A percentile compares a stretch with the other conserved stretches of the same genome.
Conservation (phyloP, 441 rosid species). For the Hura crepitans region DNA sequence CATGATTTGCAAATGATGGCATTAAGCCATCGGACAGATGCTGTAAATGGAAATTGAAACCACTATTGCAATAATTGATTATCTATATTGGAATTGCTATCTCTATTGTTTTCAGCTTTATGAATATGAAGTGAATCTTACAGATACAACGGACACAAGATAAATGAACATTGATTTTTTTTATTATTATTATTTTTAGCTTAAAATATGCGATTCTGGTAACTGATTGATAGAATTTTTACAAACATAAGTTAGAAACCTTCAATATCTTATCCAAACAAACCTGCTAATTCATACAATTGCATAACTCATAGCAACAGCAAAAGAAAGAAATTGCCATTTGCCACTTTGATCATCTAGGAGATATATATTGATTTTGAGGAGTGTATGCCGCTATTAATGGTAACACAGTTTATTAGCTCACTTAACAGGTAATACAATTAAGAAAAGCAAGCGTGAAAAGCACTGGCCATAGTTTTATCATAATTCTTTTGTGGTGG, state of each 20-base stretch:
- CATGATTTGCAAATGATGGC: neutral
- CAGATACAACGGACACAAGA: neutral
- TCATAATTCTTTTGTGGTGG: neutral
- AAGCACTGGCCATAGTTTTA: neutral
- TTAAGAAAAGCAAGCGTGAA: neutral
- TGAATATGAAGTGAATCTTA: neutral
- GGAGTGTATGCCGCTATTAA: too few species aligned
- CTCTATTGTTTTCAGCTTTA: neutral
- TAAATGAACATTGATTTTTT: neutral
- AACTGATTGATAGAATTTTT: neutral
- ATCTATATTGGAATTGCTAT: neutral
- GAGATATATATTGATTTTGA: too few species aligned
- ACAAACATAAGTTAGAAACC: too few species aligned
- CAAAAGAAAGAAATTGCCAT: too few species aligned
- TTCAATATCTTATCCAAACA: too few species aligned
- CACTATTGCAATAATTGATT: neutral
- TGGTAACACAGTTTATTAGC: too few species aligned
- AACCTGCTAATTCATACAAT: too few species aligned
- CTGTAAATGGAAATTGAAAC: neutral
- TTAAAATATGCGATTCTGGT: neutral
- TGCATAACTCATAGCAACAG: too few species aligned
- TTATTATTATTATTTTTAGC: neutral
- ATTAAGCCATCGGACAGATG: neutral
- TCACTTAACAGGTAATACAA: neutral
- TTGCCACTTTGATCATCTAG: too few species aligned